Evolutionary conservation across 331 rosid genomes (phyloP).

Genomic region (Malus hybrid): DNA sequence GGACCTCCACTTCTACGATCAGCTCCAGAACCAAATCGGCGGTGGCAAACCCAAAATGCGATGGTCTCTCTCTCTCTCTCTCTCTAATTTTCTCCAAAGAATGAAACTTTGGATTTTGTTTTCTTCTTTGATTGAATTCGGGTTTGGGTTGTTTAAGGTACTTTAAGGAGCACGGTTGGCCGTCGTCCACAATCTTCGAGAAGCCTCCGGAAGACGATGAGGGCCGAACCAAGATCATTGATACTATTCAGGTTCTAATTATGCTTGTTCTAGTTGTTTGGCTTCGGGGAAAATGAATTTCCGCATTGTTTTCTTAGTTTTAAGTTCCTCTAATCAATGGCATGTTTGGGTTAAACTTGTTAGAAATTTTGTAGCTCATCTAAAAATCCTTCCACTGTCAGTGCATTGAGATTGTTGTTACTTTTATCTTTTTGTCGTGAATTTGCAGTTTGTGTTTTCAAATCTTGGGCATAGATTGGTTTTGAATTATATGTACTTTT

Average conservation of each 20-base stretch:
- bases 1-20: conserved; percentile 71
- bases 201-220: conserved; percentile 64
- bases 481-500: neutral
- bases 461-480: neutral
- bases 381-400: neutral
- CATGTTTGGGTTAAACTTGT: neutral
- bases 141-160: conserved; percentile 43
- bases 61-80: conserved; percentile 36
- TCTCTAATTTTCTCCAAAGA: neutral
- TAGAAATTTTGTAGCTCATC: neutral
- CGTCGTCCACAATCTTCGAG: conserved; percentile 60
- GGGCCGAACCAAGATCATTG: conserved; percentile 59
- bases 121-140: neutral
- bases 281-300: neutral
- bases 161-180: conserved; percentile 87
- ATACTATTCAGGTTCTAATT: conserved; percentile 52
- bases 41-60: conserved; percentile 99
- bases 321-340: neutral
- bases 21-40: conserved; percentile 74
- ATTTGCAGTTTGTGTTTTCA: neutral
- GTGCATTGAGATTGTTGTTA: neutral
- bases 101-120: neutral
- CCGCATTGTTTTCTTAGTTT: too few species aligned
- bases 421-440: neutral
- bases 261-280: neutral